These are phyloP conservation scores for Blastobotrys illinoisensis DNA, from an alignment of 1,139 yeast species.

Conservation along the genomic window DNA sequence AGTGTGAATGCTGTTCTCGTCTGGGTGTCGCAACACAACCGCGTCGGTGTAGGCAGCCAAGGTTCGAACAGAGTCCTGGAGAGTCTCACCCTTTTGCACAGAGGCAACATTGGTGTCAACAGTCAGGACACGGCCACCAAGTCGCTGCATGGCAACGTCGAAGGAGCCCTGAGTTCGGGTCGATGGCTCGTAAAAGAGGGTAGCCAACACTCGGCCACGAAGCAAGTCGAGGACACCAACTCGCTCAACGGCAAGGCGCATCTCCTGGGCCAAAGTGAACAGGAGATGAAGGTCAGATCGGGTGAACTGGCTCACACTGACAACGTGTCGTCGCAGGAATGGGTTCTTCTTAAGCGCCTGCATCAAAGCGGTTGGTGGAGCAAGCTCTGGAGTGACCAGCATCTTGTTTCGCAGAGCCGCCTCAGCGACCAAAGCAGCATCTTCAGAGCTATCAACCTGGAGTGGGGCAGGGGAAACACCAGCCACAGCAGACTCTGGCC, in stretches of 20 bases:
- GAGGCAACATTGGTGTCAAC: slow-evolving; percentile 82
- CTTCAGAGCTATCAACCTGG: slow-evolving; percentile 25
- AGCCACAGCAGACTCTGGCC: slow-evolving; percentile 1
- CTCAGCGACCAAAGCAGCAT: slow-evolving; percentile 58
- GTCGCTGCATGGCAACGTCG: slow-evolving; percentile 99
- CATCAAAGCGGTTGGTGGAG: slow-evolving; percentile 59
- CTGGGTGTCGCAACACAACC: slow-evolving; percentile 93
- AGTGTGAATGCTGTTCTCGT: slow-evolving; percentile 82
- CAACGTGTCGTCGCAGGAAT: slow-evolving; percentile 79
- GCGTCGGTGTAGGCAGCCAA: slow-evolving; percentile 96
- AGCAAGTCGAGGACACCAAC: slow-evolving; percentile 88
- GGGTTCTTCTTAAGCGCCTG: slow-evolving; percentile 82
- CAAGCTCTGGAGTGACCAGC: slow-evolving; percentile 39
- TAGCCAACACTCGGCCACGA: slow-evolving; percentile 85
- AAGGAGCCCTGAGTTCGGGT: slow-evolving; percentile 95
- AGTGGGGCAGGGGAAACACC: slow-evolving; percentile 8
- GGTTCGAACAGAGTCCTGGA: slow-evolving; percentile 94
- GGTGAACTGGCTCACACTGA: slow-evolving; percentile 81
- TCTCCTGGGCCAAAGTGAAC: slow-evolving; percentile 96
- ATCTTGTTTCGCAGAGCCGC: slow-evolving; percentile 4
- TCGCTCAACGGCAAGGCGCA: slow-evolving; percentile 95
- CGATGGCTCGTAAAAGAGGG: slow-evolving; percentile 97
- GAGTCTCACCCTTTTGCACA: slow-evolving; percentile 95
- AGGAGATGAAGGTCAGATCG: slow-evolving; percentile 86
- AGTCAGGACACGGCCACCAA: slow-evolving; percentile 95